Base-by-base conservation (phyloP, 768 basidiomycete species). In the Boletus rubescentipes region DNA sequence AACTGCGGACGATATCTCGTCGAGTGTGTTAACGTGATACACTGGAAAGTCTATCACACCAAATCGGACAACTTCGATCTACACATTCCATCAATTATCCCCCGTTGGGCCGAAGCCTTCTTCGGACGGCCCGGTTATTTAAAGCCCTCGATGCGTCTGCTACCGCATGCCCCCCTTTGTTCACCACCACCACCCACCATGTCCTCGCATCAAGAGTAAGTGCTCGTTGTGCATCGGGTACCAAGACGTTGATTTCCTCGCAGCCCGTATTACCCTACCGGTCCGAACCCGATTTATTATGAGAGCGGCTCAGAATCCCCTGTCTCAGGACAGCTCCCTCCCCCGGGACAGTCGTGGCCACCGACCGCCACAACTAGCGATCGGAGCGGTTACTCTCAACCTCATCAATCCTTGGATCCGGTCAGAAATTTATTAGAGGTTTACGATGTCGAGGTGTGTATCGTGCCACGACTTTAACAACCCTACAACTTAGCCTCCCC, bases 31-130 rank as follows among this genome's bases (percentile, higher is more conserved):
- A 26, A 66, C 61, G 66, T 62, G 49, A 58, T 64, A 42, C 67
- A 71, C 69, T 65, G 66, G 67, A 68, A 58, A 59, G 55, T 14
- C 26, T 58, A 57, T 53, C 53, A 39, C 54, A 42, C 64, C 35
- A 61, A 67, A 61, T 46, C 43, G 44, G 59, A 26, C 55, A 31
- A 36, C 41, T 20, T 48, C 49, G 59, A 67, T 63, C 47, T 46
- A 30, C 49, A 8, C 52, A 61, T 66, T 54, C 45, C 57, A 54
- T 55, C 64, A 68, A 49, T 38, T 41, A 15, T 39, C 45, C 48
- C 55, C 42, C 56, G 20, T 54, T 49, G 30, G 26, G 60, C 23
- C 45, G 69, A 64, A 64, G 62, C 57, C 18, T 50, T 45, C 49
- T 47, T 46, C 31, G 65, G 41, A 43, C 48, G 47, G 44, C 29